Conservation (phyloP, 2,329 filamentous ascomycete species). For the Penicillium sclerotigenum region DNA sequence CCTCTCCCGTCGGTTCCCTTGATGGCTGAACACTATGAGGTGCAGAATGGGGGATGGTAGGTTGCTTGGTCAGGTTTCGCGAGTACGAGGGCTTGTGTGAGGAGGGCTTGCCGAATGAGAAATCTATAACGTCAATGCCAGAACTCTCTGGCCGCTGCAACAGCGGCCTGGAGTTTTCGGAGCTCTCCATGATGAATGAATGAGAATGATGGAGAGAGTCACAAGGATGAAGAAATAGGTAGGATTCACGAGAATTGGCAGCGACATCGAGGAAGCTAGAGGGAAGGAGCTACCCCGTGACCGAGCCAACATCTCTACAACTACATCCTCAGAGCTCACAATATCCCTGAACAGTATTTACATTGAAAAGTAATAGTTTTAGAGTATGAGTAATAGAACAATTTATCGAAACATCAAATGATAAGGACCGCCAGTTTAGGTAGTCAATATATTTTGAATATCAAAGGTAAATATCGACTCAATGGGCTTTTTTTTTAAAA, state of each 20-base stretch:
- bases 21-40: background rate
- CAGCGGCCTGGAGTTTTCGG: constrained; percentile 10
- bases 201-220: background rate
- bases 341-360: background rate
- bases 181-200: background rate
- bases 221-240: background rate
- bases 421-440: background rate
- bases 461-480: too few species aligned
- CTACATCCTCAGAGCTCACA: background rate
- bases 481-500: too few species aligned
- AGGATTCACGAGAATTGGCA: background rate
- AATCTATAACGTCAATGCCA: constrained; percentile 27
- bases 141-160: constrained; percentile 34
- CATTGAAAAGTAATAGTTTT: background rate
- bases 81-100: constrained; percentile 25
- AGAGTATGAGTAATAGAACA: background rate
- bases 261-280: background rate
- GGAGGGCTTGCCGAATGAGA: constrained; percentile 36
- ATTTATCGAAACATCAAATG: background rate
- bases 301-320: background rate
- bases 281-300: constrained; percentile 6
- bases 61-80: constrained; percentile 12
- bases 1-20: background rate
- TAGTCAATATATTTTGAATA: too few species aligned
- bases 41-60: background rate